A percentile compares a stretch with the other conserved stretches of the same genome.
phyloP scores from a whole-genome alignment of 805 yeast species.

The Candida palmyrensis region DNA sequence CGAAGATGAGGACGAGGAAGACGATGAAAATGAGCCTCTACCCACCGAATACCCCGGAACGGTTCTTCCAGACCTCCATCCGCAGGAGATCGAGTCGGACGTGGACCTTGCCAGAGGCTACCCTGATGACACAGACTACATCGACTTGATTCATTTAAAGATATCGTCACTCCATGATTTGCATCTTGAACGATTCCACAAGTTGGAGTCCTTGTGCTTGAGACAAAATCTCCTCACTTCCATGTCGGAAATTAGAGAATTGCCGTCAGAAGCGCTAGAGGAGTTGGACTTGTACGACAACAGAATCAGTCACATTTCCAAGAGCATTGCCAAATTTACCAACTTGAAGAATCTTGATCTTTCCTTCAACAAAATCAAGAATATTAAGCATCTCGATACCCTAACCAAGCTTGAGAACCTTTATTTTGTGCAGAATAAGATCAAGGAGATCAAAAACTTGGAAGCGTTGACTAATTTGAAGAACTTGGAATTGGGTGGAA shows the following conservation, averaged over 20 bases:
- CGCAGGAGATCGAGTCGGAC: conserved; percentile 64
- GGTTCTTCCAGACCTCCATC: conserved; percentile 38
- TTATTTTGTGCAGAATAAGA: conserved; percentile 86
- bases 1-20: conserved; percentile 16
- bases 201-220: conserved; percentile 59
- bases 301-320: conserved; percentile 79
- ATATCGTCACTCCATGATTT: conserved; percentile 59
- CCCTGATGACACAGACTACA: conserved; percentile 51
- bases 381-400: conserved; percentile 70
- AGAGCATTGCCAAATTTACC: conserved; percentile 55
- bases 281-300: conserved; percentile 91
- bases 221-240: conserved; percentile 80
- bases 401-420: conserved; percentile 60
- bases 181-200: conserved; percentile 49
- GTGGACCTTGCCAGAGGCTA: conserved; percentile 54
- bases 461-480: conserved; percentile 50
- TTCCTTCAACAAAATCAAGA: conserved; percentile 84
- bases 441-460: conserved; percentile 64
- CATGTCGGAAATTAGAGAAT: conserved; percentile 48
- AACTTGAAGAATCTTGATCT: conserved; percentile 65
- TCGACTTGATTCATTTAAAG: conserved; percentile 69
- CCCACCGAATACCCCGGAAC: conserved; percentile 42
- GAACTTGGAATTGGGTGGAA: conserved; percentile 89
- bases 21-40: conserved; percentile 23
- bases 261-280: conserved; percentile 59